Percentiles rank a stretch among this genome's conserved stretches.
Evolutionary conservation across 2,329 filamentous ascomycete genomes (phyloP).

Genomic region (Diaporthe vaccinii): DNA sequence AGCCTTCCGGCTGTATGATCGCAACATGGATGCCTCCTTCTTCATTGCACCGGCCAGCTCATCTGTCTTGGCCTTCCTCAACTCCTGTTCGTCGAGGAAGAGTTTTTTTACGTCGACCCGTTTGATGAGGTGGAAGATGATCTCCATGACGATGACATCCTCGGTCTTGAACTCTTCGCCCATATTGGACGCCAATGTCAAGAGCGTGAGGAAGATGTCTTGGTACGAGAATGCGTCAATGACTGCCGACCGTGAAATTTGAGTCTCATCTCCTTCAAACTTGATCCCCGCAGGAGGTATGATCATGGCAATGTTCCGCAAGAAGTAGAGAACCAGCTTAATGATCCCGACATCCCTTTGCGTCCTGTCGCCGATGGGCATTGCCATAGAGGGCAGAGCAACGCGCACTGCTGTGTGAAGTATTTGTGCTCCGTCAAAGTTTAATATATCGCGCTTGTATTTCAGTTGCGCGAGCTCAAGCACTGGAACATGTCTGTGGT

Average conservation of each 20-base stretch:
- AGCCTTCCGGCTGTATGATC: constrained; percentile 80
- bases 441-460: constrained; percentile 91
- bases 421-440: constrained; percentile 82
- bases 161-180: constrained; percentile 93
- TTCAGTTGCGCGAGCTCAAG: constrained; percentile 87
- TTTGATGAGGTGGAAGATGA: constrained; percentile 92
- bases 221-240: constrained; percentile 93
- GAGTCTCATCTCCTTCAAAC: constrained; percentile 88
- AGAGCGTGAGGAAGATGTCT: constrained; percentile 86
- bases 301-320: constrained; percentile 91
- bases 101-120: constrained; percentile 86
- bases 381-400: constrained; percentile 87
- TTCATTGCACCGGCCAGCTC: constrained; percentile 82
- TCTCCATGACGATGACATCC: constrained; percentile 90
- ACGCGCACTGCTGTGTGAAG: constrained; percentile 85
- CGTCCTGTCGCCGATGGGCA: constrained; percentile 80
- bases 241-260: constrained; percentile 87
- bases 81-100: constrained; percentile 84
- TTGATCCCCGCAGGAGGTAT: constrained; percentile 78
- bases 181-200: constrained; percentile 92
- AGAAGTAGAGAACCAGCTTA: constrained; percentile 88
- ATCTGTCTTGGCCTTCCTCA: constrained; percentile 76
- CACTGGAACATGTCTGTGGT: constrained; percentile 91
- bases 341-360: constrained; percentile 91
- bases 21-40: constrained; percentile 87